phyloP scores from a whole-genome alignment of 1,284 basidiomycete genomes.

The Sporisorium graminicola region DNA sequence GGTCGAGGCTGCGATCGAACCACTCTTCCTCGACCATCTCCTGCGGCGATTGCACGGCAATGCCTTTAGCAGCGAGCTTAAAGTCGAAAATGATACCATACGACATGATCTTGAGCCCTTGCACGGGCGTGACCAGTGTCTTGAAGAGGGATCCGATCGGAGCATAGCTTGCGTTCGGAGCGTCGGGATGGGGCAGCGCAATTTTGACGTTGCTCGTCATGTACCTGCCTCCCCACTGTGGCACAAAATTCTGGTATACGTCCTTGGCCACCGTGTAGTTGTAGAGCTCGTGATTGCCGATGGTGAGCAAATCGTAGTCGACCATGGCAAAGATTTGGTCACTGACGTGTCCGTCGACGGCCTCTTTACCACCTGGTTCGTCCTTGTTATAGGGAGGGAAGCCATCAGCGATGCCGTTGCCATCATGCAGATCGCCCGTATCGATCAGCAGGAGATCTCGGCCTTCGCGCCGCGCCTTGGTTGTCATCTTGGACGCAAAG shows the following conservation, averaged over 20 bases:
- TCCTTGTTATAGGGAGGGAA: constrained; percentile 48
- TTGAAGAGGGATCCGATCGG: constrained; percentile 60
- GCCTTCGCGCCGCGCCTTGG: constrained; percentile 52
- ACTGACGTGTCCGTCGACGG: constrained; percentile 61
- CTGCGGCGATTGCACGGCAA: constrained; percentile 56
- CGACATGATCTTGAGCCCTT: constrained; percentile 59
- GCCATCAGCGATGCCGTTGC: constrained; percentile 66
- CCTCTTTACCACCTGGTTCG: constrained; percentile 49
- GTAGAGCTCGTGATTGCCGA: constrained; percentile 92
- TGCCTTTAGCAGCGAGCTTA: constrained; percentile 56
- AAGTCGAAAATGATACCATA: constrained; percentile 66
- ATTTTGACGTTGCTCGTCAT: constrained; percentile 63
- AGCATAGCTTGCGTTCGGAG: constrained; percentile 27
- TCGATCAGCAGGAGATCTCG: constrained; percentile 68
- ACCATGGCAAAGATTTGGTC: constrained; percentile 75
- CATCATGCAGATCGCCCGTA: constrained; percentile 66
- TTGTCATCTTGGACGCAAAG: constrained; percentile 65
- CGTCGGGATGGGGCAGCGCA: constrained; percentile 42
- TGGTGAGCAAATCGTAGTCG: constrained; percentile 84
- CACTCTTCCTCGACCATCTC: constrained; percentile 65
- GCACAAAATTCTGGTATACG: constrained; percentile 83
- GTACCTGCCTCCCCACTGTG: constrained; percentile 71
- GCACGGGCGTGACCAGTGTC: constrained; percentile 56
- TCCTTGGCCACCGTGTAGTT: constrained; percentile 81
- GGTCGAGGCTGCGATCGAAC: constrained; percentile 60